Conservation (phyloP, 805 yeast genomes). For the Osmozyma mogii region DNA sequence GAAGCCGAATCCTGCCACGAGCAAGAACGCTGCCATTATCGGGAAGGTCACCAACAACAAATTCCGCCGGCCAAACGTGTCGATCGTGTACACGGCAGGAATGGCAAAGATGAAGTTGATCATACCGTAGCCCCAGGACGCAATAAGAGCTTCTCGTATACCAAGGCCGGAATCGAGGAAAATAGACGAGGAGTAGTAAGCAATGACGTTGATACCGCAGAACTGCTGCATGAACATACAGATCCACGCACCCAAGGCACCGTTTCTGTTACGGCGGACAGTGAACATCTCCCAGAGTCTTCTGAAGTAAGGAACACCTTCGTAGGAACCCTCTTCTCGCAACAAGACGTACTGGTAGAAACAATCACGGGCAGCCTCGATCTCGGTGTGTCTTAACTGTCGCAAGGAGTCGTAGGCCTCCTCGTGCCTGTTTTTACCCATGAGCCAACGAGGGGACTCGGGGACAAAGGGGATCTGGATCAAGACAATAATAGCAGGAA, state of each 20-base stretch:
- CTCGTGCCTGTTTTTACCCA: constrained; percentile 41
- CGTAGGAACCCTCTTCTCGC: constrained; percentile 52
- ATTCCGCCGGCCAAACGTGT: constrained; percentile 65
- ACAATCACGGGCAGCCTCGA: constrained; percentile 60
- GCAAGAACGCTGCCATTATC: constrained; percentile 50
- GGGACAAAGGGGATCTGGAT: constrained; percentile 48
- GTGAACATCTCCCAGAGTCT: constrained; percentile 54
- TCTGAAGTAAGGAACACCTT: constrained; percentile 33
- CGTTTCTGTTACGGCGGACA: constrained; percentile 76
- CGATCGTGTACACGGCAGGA: constrained; percentile 78
- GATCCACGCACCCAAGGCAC: constrained; percentile 70
- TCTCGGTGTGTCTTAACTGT: constrained; percentile 35
- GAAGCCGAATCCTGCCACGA: constrained; percentile 64
- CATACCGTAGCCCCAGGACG: constrained; percentile 84
- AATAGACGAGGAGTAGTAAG: constrained; percentile 75
- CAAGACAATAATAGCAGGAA: constrained; percentile 47
- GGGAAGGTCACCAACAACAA: constrained; percentile 55
- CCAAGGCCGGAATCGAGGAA: constrained; percentile 61
- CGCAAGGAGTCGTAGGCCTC: constrained; percentile 45
- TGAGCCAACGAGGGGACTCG: constrained; percentile 66
- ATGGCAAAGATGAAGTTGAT: constrained; percentile 72
- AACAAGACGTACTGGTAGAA: constrained; percentile 51
- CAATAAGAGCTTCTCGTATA: constrained; percentile 56
- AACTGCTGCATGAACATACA: constrained; percentile 89
- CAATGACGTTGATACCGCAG: constrained; percentile 85